Conservation (phyloP, 2,329 filamentous ascomycete genomes). For the Arthrinium puccinioides region DNA sequence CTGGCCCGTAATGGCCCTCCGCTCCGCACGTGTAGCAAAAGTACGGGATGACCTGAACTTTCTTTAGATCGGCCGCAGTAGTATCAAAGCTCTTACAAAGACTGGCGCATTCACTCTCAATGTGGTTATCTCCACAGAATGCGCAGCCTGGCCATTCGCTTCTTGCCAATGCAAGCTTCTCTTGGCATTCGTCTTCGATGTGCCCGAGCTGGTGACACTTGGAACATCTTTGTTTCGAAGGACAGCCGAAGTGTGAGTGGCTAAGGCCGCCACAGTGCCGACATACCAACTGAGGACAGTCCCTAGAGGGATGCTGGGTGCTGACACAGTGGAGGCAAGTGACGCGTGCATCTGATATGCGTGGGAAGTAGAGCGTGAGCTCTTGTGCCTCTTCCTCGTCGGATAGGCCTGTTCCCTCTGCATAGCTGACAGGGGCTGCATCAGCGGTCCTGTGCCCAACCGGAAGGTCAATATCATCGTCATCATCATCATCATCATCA, state of each 20-base stretch:
- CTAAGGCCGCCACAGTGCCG: slow-evolving; percentile 35
- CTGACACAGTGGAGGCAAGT: slow-evolving; percentile 47
- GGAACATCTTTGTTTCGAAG: slow-evolving; percentile 40
- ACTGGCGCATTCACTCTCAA: slow-evolving; percentile 51
- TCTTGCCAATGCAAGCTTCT: slow-evolving; percentile 45
- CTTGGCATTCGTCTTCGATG: slow-evolving; percentile 38
- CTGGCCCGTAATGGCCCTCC: slow-evolving; percentile 47
- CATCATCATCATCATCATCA: no score
- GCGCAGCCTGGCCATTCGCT: slow-evolving; percentile 52
- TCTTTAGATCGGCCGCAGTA: slow-evolving; percentile 30
- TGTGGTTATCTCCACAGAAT: slow-evolving; percentile 52
- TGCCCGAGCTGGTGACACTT: slow-evolving; percentile 62
- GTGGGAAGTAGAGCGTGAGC: slow-evolving; percentile 45
- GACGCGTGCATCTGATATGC: slow-evolving; percentile 29
- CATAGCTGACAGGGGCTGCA: not conserved
- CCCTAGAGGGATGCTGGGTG: slow-evolving; percentile 34
- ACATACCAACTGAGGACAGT: slow-evolving; percentile 41
- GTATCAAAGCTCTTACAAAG: slow-evolving; percentile 53
- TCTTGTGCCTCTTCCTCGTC: slow-evolving; percentile 26
- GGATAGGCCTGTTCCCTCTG: not conserved
- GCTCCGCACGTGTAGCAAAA: slow-evolving; percentile 52
- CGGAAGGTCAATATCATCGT: no score
- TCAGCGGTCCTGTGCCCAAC: not conserved
- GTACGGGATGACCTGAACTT: slow-evolving; percentile 40
- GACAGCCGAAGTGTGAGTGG: slow-evolving; percentile 46